Conservation (phyloP, 495 filamentous ascomycete genomes). For the Echria macrotheca region DNA sequence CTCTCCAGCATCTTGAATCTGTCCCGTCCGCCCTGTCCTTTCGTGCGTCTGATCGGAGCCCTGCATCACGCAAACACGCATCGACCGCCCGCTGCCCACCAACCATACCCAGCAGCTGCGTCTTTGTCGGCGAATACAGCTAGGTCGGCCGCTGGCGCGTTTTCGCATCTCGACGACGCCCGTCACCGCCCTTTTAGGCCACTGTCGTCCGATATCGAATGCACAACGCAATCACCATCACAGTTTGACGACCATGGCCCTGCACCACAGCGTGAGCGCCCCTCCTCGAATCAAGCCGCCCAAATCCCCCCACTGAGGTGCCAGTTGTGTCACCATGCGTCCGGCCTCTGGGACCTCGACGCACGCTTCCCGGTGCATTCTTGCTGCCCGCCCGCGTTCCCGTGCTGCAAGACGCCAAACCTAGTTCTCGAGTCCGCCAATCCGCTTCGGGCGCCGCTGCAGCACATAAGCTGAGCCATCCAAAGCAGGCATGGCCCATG, state of each 20-base stretch:
- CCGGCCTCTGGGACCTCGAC: neutral
- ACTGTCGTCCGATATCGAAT: neutral
- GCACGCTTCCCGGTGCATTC: slow-evolving; percentile 8
- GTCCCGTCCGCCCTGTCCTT: neutral
- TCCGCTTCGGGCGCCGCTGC: neutral
- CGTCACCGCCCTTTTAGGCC: slow-evolving; percentile 1
- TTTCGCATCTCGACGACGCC: neutral
- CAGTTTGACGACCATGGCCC: neutral
- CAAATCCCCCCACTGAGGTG: neutral
- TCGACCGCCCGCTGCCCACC: neutral
- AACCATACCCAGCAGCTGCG: neutral
- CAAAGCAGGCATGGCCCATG: slow-evolving; percentile 2
- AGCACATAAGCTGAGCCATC: neutral
- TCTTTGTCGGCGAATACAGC: neutral
- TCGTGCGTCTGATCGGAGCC: neutral
- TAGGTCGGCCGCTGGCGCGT: neutral
- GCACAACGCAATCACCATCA: neutral
- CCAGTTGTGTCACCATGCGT: slow-evolving; percentile 9
- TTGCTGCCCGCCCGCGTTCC: slow-evolving; percentile 10
- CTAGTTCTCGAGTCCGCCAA: slow-evolving; percentile 6
- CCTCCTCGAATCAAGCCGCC: neutral
- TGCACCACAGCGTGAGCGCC: neutral
- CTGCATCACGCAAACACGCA: neutral
- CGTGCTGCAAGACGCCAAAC: slow-evolving; percentile 10
- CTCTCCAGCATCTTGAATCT: neutral